Evolutionary conservation across 1,284 basidiomycete genomes (phyloP).

Genomic region (Coniophora puteana): DNA sequence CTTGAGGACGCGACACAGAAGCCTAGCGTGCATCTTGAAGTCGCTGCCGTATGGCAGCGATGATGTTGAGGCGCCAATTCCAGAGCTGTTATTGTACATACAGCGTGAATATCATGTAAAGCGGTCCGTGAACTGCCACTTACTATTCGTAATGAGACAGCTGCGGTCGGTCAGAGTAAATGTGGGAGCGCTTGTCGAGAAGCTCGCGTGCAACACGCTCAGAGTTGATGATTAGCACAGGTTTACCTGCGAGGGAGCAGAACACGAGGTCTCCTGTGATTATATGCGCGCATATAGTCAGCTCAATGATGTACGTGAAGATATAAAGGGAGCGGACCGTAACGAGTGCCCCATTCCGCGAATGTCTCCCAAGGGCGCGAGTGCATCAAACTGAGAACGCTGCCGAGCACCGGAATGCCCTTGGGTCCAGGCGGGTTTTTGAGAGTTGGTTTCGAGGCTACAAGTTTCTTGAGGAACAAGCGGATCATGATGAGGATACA

Average conservation of each 20-base stretch:
- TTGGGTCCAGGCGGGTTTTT: neutral
- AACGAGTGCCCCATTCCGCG: neutral
- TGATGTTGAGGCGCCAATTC: no score
- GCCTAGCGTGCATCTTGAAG: no score
- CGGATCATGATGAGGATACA: no score
- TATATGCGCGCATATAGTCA: no score
- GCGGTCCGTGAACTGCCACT: no score
- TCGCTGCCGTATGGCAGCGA: no score
- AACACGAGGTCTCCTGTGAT: neutral
- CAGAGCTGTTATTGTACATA: no score
- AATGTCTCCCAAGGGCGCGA: neutral
- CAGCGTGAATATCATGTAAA: no score
- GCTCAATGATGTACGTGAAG: no score
- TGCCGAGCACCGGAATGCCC: neutral
- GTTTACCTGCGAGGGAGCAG: neutral
- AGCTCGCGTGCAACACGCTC: conserved; percentile 19
- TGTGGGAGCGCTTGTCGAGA: conserved; percentile 17
- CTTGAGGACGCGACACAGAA: no score
- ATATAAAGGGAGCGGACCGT: neutral
- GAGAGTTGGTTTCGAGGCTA: no score
- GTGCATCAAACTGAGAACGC: neutral
- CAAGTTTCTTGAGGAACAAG: no score
- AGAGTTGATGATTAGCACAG: conserved; percentile 14
- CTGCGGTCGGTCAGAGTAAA: conserved; percentile 19
- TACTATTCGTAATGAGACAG: neutral